Evolutionary conservation across 306 rosid species (phyloP).

Genomic region (Fragaria nilgerrensis): DNA sequence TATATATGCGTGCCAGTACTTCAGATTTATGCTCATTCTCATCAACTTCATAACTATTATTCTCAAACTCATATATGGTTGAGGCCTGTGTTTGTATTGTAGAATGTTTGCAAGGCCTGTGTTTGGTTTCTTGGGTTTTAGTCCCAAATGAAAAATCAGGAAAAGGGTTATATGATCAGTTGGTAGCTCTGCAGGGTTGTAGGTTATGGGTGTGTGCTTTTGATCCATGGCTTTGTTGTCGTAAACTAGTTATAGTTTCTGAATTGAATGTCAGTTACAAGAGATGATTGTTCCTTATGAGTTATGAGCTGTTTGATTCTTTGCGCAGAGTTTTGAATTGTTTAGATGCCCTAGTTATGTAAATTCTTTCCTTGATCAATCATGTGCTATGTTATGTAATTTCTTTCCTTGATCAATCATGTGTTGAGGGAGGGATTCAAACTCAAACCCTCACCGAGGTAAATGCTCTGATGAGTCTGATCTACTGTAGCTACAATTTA

Average conservation of each 20-base stretch:
- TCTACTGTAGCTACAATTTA: not conserved
- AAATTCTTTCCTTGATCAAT: not conserved
- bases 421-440: not conserved
- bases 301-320: not conserved
- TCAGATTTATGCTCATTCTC: slow-evolving; percentile 71
- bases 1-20: slow-evolving; percentile 66
- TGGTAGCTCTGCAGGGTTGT: not conserved
- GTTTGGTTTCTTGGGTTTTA: slow-evolving; percentile 1
- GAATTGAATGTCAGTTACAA: not conserved
- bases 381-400: too few species aligned
- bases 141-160: not conserved
- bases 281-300: not conserved
- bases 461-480: not conserved
- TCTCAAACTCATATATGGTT: slow-evolving; percentile 60
- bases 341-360: not conserved
- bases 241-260: not conserved
- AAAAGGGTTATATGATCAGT: not conserved
- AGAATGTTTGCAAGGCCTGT: not conserved
- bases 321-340: not conserved
- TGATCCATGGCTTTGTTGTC: not conserved
- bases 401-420: not conserved
- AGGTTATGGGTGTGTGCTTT: not conserved
- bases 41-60: slow-evolving; percentile 45
- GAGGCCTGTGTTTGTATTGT: slow-evolving; percentile 18
- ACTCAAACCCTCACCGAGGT: not conserved